Evolutionary conservation across 495 filamentous ascomycete species (phyloP).

Genomic region (Aspergillus funiculosus): DNA sequence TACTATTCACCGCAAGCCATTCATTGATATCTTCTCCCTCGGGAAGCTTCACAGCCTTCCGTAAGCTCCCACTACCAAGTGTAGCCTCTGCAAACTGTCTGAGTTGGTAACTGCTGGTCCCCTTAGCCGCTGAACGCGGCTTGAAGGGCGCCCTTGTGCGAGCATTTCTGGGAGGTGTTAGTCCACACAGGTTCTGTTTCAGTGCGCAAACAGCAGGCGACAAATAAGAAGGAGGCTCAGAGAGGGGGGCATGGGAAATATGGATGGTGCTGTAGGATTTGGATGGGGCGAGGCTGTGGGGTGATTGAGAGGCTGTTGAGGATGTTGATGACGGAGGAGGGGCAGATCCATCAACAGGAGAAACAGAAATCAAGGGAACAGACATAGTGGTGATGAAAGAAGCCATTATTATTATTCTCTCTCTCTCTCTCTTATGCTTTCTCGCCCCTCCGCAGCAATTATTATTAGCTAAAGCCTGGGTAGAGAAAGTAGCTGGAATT

Average conservation of each 20-base stretch:
- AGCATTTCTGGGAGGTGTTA: conserved; percentile 68
- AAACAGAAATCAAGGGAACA: conserved; percentile 41
- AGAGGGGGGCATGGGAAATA: conserved; percentile 27
- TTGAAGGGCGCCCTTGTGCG: conserved; percentile 87
- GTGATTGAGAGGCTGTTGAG: conserved; percentile 13
- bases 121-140: conserved; percentile 78
- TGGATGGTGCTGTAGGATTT: conserved; percentile 29
- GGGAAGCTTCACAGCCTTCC: conserved; percentile 92
- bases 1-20: conserved; percentile 95
- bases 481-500: conserved; percentile 6
- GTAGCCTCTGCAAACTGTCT: conserved; percentile 98
- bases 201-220: conserved; percentile 40
- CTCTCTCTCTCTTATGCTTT: conserved; percentile 8
- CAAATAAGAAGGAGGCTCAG: conserved; percentile 37
- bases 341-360: conserved; percentile 30
- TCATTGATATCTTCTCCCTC: conserved; percentile 97
- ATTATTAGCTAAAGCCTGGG: conserved; percentile 5
- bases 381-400: conserved; percentile 70
- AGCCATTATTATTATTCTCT: conserved; percentile 52
- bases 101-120: conserved; percentile 90
- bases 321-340: conserved; percentile 18
- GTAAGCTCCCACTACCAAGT: conserved; percentile 85
- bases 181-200: conserved; percentile 35
- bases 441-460: neutral
- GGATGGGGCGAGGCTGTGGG: conserved; percentile 22